Percentiles rank a stretch among this genome's conserved stretches.
Conservation (phyloP, 2,329 filamentous ascomycete species). For the Scedosporium apiospermum region DNA sequence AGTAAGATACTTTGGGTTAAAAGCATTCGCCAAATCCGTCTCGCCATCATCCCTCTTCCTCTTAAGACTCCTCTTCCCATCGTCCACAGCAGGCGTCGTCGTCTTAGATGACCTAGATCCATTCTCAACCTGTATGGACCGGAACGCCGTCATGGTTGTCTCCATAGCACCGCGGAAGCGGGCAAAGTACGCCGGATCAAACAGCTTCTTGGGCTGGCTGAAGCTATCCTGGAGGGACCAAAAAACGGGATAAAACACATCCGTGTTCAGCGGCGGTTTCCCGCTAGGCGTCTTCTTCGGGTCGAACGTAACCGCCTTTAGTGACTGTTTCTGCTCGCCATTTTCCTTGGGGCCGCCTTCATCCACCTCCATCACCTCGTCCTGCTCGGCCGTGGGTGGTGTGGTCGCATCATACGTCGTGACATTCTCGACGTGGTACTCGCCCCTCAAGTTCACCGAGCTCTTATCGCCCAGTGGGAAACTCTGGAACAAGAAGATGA, state of each 20-base stretch:
- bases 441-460: conserved; percentile 89
- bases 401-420: conserved; percentile 66
- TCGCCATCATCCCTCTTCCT: conserved; percentile 56
- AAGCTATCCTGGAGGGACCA: conserved; percentile 91
- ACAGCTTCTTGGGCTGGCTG: conserved; percentile 78
- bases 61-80: conserved; percentile 57
- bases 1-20: conserved; percentile 98
- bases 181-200: conserved; percentile 60
- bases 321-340: conserved; percentile 19
- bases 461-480: conserved; percentile 95
- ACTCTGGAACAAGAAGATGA: conserved; percentile 97
- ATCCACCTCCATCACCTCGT: conserved; percentile 60
- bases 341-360: conserved; percentile 26
- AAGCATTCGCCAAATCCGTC: conserved; percentile 58
- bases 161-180: conserved; percentile 74
- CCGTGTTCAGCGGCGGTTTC: conserved; percentile 43
- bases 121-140: conserved; percentile 39
- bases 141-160: conserved; percentile 49
- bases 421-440: conserved; percentile 92
- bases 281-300: conserved; percentile 2
- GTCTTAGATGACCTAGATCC: conserved; percentile 38
- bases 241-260: conserved; percentile 79
- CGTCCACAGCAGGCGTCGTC: conserved; percentile 33
- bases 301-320: conserved; percentile 27
- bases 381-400: conserved; percentile 19